A percentile compares a stretch with the other conserved stretches of the same genome.
Conservation (phyloP, 2,329 filamentous ascomycete species). For the Plectosphaerella cucumerina region DNA sequence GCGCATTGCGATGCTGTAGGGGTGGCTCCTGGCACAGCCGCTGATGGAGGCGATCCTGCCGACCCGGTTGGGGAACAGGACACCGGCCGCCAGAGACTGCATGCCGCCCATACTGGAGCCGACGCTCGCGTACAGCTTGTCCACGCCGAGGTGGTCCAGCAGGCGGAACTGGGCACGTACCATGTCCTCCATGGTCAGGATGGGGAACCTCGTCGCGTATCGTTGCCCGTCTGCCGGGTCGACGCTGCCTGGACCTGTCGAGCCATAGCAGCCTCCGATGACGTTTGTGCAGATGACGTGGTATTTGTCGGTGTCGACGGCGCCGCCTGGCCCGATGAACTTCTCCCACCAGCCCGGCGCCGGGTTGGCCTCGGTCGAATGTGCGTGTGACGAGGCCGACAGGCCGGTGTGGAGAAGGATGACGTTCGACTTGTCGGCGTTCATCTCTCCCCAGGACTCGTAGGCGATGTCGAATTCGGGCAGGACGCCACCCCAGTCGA, state of each 20-base stretch:
- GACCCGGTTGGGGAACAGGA: conserved; percentile 78
- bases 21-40: conserved; percentile 90
- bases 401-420: conserved; percentile 92
- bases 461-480: conserved; percentile 88
- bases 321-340: conserved; percentile 85
- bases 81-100: conserved; percentile 87
- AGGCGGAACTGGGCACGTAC: conserved; percentile 91
- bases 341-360: conserved; percentile 98
- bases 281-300: conserved; percentile 96
- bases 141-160: conserved; percentile 72
- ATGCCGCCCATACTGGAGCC: conserved; percentile 98
- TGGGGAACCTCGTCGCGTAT: conserved; percentile 93
- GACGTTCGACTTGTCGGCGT: conserved; percentile 76
- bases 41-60: conserved; percentile 82
- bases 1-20: conserved; percentile 97
- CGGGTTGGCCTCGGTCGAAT: conserved; percentile 81
- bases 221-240: conserved; percentile 83
- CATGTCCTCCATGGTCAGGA: conserved; percentile 96
- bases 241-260: conserved; percentile 82
- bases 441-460: conserved; percentile 85
- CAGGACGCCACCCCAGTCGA: conserved; percentile 94
- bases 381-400: conserved; percentile 95
- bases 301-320: conserved; percentile 87
- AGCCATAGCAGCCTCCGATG: conserved; percentile 91
- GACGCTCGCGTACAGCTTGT: conserved; percentile 83